These are phyloP conservation scores for Erucastrum elatum DNA, from an alignment of 345 rosid species.

Conservation along the genomic window DNA sequence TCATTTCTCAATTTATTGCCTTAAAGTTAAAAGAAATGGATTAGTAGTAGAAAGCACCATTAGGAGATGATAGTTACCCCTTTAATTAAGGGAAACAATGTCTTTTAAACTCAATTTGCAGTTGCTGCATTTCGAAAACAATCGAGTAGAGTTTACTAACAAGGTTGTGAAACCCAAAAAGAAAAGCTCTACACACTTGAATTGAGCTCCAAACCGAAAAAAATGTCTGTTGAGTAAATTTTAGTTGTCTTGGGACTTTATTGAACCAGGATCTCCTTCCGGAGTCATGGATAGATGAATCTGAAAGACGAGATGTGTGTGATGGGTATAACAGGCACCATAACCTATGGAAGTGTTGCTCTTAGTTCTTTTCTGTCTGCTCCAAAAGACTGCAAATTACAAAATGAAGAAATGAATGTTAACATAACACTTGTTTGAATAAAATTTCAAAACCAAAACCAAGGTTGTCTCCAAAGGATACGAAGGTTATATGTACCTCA, in stretches of 20 bases:
- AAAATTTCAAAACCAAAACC: neutral
- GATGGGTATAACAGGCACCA: neutral
- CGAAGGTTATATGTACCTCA: slow-evolving; percentile 53
- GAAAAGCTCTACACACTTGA: slow-evolving; percentile 22
- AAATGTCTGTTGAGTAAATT: neutral
- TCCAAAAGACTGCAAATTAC: slow-evolving; percentile 57
- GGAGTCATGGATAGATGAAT: neutral
- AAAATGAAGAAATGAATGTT: neutral
- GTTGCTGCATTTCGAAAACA: neutral
- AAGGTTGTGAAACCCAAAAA: neutral
- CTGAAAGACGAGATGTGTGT: neutral
- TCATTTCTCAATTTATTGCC: neutral
- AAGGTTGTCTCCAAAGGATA: neutral
- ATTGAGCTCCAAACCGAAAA: neutral
- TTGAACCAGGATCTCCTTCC: slow-evolving; percentile 7
- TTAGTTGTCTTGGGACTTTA: neutral
- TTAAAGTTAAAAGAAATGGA: neutral
- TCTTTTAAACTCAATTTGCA: neutral
- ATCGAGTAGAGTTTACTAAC: neutral
- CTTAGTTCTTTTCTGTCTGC: slow-evolving; percentile 80
- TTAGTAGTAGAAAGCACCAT: neutral
- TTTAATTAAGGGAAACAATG: neutral
- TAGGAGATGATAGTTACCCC: neutral
- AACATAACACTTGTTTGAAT: neutral
- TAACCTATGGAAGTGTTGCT: slow-evolving; percentile 55